Evolutionary conservation across 2,329 filamentous ascomycete genomes (phyloP).

Genomic region (Paecilomyces fulvus): DNA sequence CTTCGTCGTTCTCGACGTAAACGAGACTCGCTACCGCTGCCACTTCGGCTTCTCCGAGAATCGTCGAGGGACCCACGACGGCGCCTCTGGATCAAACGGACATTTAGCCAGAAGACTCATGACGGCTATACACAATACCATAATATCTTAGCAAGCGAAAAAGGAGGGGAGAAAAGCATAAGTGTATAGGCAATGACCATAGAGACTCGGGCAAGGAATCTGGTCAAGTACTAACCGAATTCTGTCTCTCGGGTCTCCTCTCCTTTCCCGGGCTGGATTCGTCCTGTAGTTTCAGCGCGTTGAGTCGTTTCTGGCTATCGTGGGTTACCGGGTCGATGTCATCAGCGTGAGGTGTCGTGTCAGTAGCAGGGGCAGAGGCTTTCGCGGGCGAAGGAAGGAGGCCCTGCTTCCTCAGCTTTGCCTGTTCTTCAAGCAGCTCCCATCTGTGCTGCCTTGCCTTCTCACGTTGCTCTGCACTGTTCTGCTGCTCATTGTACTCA

Average conservation of each 20-base stretch:
- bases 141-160: conserved; percentile 34
- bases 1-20: conserved; percentile 30
- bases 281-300: conserved; percentile 85
- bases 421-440: conserved; percentile 76
- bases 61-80: conserved; percentile 34
- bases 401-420: conserved; percentile 57
- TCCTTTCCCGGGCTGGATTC: conserved; percentile 47
- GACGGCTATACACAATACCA: conserved; percentile 31
- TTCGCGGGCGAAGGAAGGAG: conserved; percentile 29
- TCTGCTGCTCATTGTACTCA: conserved; percentile 94
- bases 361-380: conserved; percentile 25
- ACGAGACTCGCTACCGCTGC: conserved; percentile 34
- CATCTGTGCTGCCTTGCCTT: conserved; percentile 76
- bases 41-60: conserved; percentile 32
- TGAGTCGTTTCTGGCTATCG: conserved; percentile 77
- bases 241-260: conserved; percentile 35
- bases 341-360: conserved; percentile 46
- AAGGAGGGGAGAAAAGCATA: conserved; percentile 16
- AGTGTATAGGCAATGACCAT: conserved; percentile 11
- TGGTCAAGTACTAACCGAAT: conserved; percentile 36
- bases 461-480: conserved; percentile 78
- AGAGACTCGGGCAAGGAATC: conserved; percentile 15
- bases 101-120: conserved; percentile 40
- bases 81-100: conserved; percentile 40
- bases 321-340: conserved; percentile 73